Evolutionary conservation across 495 filamentous ascomycete species (phyloP), one percentile per base, ranked within the genome.

Genomic region (Aspergillus olivimuriae): DNA sequence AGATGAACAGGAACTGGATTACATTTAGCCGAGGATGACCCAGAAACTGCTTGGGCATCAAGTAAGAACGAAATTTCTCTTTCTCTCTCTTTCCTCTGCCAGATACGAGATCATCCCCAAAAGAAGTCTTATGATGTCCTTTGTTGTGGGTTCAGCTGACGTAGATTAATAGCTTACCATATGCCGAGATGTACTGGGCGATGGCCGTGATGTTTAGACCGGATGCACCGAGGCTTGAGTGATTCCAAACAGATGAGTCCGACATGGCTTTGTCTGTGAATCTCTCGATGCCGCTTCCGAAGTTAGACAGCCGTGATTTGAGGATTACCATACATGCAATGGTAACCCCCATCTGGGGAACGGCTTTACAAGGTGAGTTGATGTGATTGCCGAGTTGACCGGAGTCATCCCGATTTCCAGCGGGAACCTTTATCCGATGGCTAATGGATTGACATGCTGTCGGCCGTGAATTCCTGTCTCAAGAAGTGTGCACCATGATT

Each of bases 11-110:
- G 6, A 35, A 42, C 20, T 48, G 17, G 10, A 32, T 48, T 9
- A 12, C 45, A 16, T 48, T 48, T 23, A 17, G 38, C 11, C 28
- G 28, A n/a, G 45, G 45, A 1, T 48, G n/a, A n/a, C n/a, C 45
- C 0, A 18, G 45, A 17, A 42, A 6, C n/a, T 48, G 45, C 20
- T 9, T 48, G 4, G 45, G 45, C 8, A 42, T 42, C 36, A 48
- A 48, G 45, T 48, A 48, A 30, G 45, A 34, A 14, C 8, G 45
- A 34, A 14, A 12, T 31, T 36, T 31, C 10, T 22, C 19, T 4
- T 23, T 6, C 6, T 11, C 1, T 12, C 11, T 19, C 26, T 19
- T 34, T 8, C 7, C n/a, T n/a, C n/a, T n/a, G n/a, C n/a, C n/a
- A n/a, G n/a, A n/a, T n/a, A n/a, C n/a, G n/a, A n/a, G n/a, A n/a